These are phyloP conservation scores for Candida ponderosae DNA, from an alignment of 805 yeast species.

Conservation along the genomic window DNA sequence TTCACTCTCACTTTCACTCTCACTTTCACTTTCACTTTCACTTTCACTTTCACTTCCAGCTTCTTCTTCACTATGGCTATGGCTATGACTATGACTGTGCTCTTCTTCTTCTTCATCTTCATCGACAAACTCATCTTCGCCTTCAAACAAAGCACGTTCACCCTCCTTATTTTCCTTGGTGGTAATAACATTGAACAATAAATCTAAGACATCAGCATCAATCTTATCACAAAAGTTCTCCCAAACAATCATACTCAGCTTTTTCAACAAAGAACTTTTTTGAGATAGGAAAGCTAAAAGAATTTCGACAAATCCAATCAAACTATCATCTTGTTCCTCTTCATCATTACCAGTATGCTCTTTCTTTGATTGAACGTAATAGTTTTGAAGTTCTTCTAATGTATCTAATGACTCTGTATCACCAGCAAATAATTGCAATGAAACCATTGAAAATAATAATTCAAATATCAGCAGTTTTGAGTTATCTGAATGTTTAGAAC, in stretches of 20 bases:
- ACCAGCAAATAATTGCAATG: conserved; percentile 72
- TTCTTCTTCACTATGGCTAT: conserved; percentile 24
- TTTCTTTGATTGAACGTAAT: conserved; percentile 40
- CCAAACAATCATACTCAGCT: conserved; percentile 49
- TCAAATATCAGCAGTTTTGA: conserved; percentile 59
- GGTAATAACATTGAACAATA: conserved; percentile 45
- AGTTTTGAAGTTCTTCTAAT: conserved; percentile 61
- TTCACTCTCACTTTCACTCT: conserved; percentile 26
- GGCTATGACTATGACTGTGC: conserved; percentile 27
- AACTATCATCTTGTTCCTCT: conserved; percentile 31
- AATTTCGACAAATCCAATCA: conserved; percentile 51
- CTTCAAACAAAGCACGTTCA: conserved; percentile 66
- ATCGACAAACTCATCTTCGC: conserved; percentile 40
- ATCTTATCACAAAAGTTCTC: conserved; percentile 44
- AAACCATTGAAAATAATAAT: conserved; percentile 64
- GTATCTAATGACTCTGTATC: conserved; percentile 69
- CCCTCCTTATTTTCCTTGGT: conserved; percentile 80
- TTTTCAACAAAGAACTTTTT: conserved; percentile 49
- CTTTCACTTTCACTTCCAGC: conserved; percentile 16
- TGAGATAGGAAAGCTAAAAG: conserved; percentile 50
- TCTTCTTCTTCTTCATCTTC: conserved; percentile 39
- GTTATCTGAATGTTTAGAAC: conserved; percentile 18
- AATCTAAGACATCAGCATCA: conserved; percentile 34
- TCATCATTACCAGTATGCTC: conserved; percentile 30
- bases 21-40: conserved; percentile 28